Evolutionary conservation across 768 basidiomycete genomes (phyloP), one percentile per base, ranked within the genome.

Genomic region (Mycena vulgaris): DNA sequence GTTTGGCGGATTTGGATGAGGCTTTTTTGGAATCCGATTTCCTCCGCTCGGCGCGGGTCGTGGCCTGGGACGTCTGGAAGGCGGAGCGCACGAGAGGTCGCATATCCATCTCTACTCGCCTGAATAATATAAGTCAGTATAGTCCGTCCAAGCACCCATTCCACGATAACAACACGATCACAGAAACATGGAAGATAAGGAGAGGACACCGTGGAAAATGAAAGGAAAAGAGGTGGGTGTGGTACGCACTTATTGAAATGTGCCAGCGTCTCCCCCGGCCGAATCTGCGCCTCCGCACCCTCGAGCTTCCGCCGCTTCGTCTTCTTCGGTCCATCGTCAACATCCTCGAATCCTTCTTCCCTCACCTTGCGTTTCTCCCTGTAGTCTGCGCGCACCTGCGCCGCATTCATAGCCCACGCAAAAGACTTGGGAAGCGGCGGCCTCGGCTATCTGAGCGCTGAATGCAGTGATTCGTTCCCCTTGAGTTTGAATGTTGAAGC

Each of bases 61-160:
- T 82, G 5, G 87, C 83, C 14, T 88, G 85, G 0, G 92, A 91
- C 0, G 84, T 78, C 70, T 88, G 88, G 58, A 92, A 82, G 0
- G 92, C 92, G 28, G 86, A 80, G 64, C 86, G 88, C 56, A 94
- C 86, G 9, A 89, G 78, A 2, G 90, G 89, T n/a, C 90, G 85
- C 87, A 95, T 89, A 72, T 88, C 87, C 58, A 87, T 86, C 77
- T 95, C 94, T 5, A 95, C 93, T 47, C 94, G 87, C 78, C 93
- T 94, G 62, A 53, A 60, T 40, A 3, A 25, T 6, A 13, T 25
- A 3, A 47, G 45, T n/a, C 39, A 45, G 19, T n/a, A 23, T 5
- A 45, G 42, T n/a, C n/a, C n/a, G n/a, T n/a, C n/a, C n/a, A n/a
- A n/a, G n/a, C n/a, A n/a, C n/a, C n/a, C n/a, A n/a, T n/a, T n/a